Percentiles rank a stretch among this genome's conserved stretches.
These are phyloP conservation scores for Chloris gayana DNA, from an alignment of 176 grass and related monocot genomes.

Conservation along the genomic window DNA sequence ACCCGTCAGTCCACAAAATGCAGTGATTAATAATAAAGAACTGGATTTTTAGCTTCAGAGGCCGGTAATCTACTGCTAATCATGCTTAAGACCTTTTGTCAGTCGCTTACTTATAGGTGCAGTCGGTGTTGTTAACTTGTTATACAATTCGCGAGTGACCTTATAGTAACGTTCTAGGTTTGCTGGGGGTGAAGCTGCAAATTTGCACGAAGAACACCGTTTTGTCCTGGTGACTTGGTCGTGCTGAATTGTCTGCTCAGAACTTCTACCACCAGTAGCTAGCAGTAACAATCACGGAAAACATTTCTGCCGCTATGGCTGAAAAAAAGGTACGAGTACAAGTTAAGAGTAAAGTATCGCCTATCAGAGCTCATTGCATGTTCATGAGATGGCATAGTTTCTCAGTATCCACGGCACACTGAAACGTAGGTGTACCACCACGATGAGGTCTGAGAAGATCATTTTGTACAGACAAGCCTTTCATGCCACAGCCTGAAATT, in stretches of 20 bases:
- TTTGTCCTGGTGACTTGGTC: conserved; percentile 36
- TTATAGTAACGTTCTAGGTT: neutral
- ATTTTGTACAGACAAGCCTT: neutral
- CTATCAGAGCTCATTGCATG: neutral
- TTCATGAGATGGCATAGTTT: neutral
- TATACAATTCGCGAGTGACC: neutral
- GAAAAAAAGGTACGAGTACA: neutral
- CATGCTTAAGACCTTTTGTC: neutral
- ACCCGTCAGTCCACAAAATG: conserved; percentile 18
- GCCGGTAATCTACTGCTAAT: neutral
- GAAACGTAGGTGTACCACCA: neutral
- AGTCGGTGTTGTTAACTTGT: neutral
- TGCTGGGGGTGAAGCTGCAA: neutral
- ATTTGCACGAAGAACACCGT: neutral
- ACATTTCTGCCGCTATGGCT: neutral
- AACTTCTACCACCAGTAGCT: neutral
- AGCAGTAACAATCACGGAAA: conserved; percentile 9
- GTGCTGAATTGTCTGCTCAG: conserved; percentile 2
- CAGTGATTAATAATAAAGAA: neutral
- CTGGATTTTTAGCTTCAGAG: neutral
- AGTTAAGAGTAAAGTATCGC: neutral
- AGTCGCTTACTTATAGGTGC: neutral
- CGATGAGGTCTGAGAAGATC: neutral
- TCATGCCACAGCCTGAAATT: neutral
- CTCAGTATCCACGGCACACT: too few relatives aligned